These are phyloP conservation scores for Mallotus japonicus DNA, from an alignment of 441 rosid genomes.

Conservation along the genomic window DNA sequence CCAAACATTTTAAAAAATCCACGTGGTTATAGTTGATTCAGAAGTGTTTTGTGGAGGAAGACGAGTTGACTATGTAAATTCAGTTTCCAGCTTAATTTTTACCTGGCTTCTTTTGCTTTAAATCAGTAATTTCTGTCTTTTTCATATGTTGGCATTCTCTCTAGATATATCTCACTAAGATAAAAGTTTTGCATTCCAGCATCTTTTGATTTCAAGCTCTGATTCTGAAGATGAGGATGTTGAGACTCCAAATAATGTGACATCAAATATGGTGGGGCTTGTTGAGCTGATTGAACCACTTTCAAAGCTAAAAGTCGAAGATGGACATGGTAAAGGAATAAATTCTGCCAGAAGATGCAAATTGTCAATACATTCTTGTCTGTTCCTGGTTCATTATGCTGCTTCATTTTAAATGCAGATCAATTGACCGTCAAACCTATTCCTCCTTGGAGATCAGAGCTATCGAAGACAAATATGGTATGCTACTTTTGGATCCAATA, in stretches of 20 bases:
- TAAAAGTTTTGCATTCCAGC: conserved; percentile 43
- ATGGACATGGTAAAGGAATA: conserved; percentile 36
- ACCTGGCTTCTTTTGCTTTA: background rate
- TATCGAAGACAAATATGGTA: conserved; percentile 71
- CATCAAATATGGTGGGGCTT: conserved; percentile 27
- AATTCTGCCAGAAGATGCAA: conserved; percentile 4
- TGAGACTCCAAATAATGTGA: conserved; percentile 17
- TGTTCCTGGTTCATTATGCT: background rate
- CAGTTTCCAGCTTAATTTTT: background rate
- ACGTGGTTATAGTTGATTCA: background rate
- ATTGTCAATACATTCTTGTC: background rate
- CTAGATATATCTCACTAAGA: conserved; percentile 20
- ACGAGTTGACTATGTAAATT: background rate
- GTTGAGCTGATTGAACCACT: conserved; percentile 53
- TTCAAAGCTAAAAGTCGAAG: conserved; percentile 55
- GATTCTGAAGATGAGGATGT: conserved; percentile 64
- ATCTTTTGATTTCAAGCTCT: conserved; percentile 45
- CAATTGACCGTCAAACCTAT: conserved; percentile 25
- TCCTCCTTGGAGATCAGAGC: conserved; percentile 74
- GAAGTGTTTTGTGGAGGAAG: background rate
- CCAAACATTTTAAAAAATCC: no score
- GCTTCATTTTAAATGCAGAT: conserved; percentile 24
- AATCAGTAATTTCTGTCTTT: background rate
- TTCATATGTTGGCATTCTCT: background rate
- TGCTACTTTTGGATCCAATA: conserved; percentile 84